phyloP scores from a whole-genome alignment of 345 rosid genomes.

The Salix purpurea region DNA sequence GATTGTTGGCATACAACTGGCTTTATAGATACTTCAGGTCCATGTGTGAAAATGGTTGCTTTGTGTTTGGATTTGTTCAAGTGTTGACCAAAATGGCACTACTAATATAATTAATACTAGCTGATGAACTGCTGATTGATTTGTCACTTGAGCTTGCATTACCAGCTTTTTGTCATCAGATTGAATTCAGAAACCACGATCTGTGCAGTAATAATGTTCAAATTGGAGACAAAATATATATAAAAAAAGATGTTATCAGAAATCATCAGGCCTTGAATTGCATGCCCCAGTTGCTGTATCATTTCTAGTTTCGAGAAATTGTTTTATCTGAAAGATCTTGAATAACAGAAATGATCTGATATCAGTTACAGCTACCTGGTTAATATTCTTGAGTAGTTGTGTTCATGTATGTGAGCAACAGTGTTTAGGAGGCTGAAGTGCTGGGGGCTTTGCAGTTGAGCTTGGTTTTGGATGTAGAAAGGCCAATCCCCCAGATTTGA shows the following conservation, averaged over 20 bases:
- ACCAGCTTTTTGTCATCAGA: not conserved
- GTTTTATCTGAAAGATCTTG: not conserved
- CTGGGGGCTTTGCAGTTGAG: not conserved
- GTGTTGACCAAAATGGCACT: not conserved
- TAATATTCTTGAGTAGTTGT: not conserved
- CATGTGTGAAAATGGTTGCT: slow-evolving; percentile 6
- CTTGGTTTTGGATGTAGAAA: not conserved
- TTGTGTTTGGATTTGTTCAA: not conserved
- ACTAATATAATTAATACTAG: not conserved
- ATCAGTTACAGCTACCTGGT: not conserved
- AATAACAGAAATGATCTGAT: not conserved
- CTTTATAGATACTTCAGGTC: slow-evolving; percentile 10
- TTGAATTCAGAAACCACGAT: not conserved
- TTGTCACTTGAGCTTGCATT: not conserved
- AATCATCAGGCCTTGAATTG: not conserved
- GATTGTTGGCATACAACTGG: not conserved
- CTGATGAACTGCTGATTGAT: not conserved
- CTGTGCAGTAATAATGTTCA: not conserved
- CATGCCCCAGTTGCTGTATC: not conserved
- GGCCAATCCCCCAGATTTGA: not conserved
- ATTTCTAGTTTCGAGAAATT: not conserved
- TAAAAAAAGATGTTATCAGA: not conserved
- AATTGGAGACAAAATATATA: not conserved
- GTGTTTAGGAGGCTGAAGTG: not conserved
- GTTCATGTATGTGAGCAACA: not conserved